Evolutionary conservation across 2,329 filamentous ascomycete genomes (phyloP), one percentile per base, ranked within the genome.

Genomic region (Sporothrix pseudoabietina): DNA sequence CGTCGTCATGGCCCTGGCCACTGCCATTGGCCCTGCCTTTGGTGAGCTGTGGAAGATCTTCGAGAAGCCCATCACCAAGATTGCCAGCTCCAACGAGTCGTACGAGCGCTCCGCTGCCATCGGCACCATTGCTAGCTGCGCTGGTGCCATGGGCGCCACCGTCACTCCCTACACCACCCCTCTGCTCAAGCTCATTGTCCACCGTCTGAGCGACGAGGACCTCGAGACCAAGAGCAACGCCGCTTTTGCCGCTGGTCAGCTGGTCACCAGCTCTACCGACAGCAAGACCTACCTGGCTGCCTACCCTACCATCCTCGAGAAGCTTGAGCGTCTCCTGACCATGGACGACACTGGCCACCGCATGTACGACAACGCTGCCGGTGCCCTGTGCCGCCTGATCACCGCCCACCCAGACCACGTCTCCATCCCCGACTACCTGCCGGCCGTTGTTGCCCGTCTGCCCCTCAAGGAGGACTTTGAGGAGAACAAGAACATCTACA

Each of bases 11-110:
- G 94, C 93, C 52, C 88, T 98, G 55, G 91, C 94, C 26, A 89
- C 90, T 65, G 94, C 94, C 44, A 89, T 98, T 16, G 96, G 96
- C 54, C 82, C 87, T 30, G 89, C 90, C 77, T 98, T 98, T 79
- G 87, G 87, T 72, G 92, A 97, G 84, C 86, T 98, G 75, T 98
- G 94, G 94, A 97, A 97, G 86, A 90, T 97, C 78, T 97, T 98
- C 77, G 93, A 97, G 86, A 95, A 96, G 87, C 92, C 92, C 52
- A 87, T 98, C 77, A 85, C 97, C 80, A 95, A 93, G 84, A 96
- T 94, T 78, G 91, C 94, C 71, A 92, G 91, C 80, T 95, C 94
- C 75, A 91, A 91, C 77, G 94, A 98, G 82, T 87, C 91, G 68
- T 90, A 94, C 52, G 95, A 98, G 85, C 92, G 96, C 71, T 94